Base-by-base conservation (phyloP, 139 green algal species). In the Chlorella vulgaris region DNA sequence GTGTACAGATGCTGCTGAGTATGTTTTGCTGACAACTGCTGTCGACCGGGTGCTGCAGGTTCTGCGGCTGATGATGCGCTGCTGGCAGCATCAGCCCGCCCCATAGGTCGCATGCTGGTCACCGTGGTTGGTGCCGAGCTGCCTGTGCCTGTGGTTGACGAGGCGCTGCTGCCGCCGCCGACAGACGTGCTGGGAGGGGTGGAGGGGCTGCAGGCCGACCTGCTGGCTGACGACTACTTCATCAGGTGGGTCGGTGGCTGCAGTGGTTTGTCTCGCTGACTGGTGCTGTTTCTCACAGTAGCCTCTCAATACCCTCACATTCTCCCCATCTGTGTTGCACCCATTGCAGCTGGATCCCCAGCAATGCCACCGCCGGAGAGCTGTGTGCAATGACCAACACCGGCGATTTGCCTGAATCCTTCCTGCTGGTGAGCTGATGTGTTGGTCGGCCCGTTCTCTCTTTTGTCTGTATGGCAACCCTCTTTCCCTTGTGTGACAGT, bases 371-470 rank as follows among this genome's bases (percentile, higher is more conserved):
- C 21, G 47, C 47, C 7, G 43, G 69, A 42, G 13, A n/a, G 36
- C 28, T 42, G 69, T 76, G 69, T 31, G 2, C 28, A 8, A 76
- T 76, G 69, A 76, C 69, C 10, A 76, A 76, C n/a, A 40, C 69
- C 3, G 69, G 22, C 4, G 69, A 76, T 29, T 42, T 76, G n/a
- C 69, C 69, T 29, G 69, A 76, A 29, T 42, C 40, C n/a, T 76
- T 76, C 69, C 69, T 76, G n/a, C 42, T 76, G 69, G 69, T 76
- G 42, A 1, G 68, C 60, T n/a, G n/a, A n/a, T n/a, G n/a, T n/a
- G n/a, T n/a, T 10, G 47, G 10, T 55, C 47, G 15, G 47, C 13
- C 13, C 47, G 47, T n/a, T n/a, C n/a, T n/a, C n/a, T n/a, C n/a
- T n/a, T n/a, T n/a, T n/a, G n/a, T n/a, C n/a, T n/a, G n/a, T n/a